Percentiles rank a stretch among this genome's conserved stretches.
Evolutionary conservation across 495 filamentous ascomycete genomes (phyloP).

Genomic region (Xylona heveae): DNA sequence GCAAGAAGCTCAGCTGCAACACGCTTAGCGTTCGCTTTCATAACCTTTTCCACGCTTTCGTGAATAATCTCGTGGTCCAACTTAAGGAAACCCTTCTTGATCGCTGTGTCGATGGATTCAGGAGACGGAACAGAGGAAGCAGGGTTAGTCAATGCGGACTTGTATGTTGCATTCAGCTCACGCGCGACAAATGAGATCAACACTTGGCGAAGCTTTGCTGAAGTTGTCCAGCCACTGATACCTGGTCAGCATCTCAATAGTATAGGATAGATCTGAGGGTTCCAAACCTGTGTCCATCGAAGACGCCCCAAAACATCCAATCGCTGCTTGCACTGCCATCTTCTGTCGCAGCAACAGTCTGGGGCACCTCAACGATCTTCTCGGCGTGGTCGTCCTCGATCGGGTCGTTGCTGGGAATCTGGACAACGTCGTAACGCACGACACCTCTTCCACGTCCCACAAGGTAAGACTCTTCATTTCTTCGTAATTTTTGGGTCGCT

Average conservation of each 20-base stretch:
- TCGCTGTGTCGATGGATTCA: constrained; percentile 67
- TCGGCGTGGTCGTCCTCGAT: constrained; percentile 98
- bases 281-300: constrained; percentile 82
- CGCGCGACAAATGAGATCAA: constrained; percentile 82
- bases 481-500: constrained; percentile 70
- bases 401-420: constrained; percentile 86
- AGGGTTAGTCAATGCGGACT: constrained; percentile 27
- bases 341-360: constrained; percentile 26
- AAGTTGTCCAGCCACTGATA: constrained; percentile 87
- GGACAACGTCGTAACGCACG: constrained; percentile 85
- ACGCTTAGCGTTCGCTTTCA: constrained; percentile 67
- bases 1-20: constrained; percentile 80
- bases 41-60: constrained; percentile 67
- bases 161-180: constrained; percentile 87
- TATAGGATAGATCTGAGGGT: background rate
- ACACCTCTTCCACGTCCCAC: constrained; percentile 83
- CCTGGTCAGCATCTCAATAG: constrained; percentile 1
- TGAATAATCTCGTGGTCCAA: constrained; percentile 88
- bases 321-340: constrained; percentile 42
- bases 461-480: constrained; percentile 75
- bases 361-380: constrained; percentile 80
- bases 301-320: constrained; percentile 99
- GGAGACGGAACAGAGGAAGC: constrained; percentile 2
- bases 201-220: constrained; percentile 80
- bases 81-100: constrained; percentile 75